Evolutionary conservation across 345 rosid species (phyloP).

Genomic region (Hibiscus syriacus): DNA sequence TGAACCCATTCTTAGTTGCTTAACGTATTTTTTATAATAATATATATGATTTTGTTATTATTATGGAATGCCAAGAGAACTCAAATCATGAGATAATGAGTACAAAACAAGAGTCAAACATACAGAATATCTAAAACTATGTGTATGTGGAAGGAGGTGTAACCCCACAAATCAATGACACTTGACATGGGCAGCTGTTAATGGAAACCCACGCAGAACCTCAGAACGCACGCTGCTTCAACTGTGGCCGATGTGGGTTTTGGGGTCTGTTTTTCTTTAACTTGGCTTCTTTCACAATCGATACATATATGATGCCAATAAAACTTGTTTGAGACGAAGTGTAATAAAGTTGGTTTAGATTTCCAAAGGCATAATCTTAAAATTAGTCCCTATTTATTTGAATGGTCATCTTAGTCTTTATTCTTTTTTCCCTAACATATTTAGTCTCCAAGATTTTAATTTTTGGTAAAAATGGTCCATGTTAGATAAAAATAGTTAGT

Average conservation of each 20-base stretch:
- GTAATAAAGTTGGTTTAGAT: neutral
- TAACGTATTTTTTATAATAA: neutral
- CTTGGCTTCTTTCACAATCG: neutral
- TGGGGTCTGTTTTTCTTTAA: neutral
- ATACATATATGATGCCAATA: neutral
- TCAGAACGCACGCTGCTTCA: neutral
- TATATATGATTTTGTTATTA: neutral
- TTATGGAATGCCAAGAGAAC: constrained; percentile 14
- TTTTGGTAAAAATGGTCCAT: too few relatives aligned
- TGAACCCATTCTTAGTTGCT: constrained; percentile 24
- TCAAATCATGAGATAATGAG: constrained; percentile 41
- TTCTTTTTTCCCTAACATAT: too few relatives aligned
- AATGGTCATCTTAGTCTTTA: too few relatives aligned
- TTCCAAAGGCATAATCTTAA: too few relatives aligned
- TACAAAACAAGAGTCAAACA: constrained; percentile 42
- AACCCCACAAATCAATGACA: constrained; percentile 1
- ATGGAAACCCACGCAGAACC: neutral
- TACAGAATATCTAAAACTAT: neutral
- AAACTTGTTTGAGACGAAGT: too few relatives aligned
- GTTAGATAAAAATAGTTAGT: too few relatives aligned
- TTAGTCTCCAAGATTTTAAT: too few relatives aligned
- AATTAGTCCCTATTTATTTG: too few relatives aligned
- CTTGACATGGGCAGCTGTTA: neutral
- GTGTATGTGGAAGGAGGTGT: neutral
- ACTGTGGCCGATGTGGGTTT: neutral